Evolutionary conservation across 441 rosid species (phyloP).

Genomic region (Brassica balearica): DNA sequence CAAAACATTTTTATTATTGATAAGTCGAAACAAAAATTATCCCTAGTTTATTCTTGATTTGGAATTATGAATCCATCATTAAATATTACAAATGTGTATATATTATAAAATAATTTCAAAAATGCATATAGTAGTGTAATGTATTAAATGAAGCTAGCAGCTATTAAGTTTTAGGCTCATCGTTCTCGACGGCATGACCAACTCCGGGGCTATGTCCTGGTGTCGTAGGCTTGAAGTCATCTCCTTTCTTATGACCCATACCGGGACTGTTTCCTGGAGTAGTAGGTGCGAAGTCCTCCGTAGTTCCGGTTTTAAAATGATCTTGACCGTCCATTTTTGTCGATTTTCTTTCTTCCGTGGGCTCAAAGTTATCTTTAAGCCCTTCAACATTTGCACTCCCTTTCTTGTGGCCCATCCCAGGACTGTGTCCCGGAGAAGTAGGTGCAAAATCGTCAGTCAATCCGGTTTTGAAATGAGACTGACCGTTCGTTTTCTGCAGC

Average conservation of each 20-base stretch:
- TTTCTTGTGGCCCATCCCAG: conserved; percentile 37
- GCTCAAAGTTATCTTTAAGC: conserved; percentile 18
- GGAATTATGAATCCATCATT: conserved; percentile 39
- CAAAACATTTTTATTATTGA: neutral
- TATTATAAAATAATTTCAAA: conserved; percentile 3
- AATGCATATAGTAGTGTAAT: conserved; percentile 5
- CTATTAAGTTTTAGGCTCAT: conserved; percentile 33
- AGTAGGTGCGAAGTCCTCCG: conserved; percentile 38
- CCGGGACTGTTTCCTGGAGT: conserved; percentile 40
- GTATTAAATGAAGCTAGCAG: conserved; percentile 30
- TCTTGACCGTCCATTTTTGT: conserved; percentile 9
- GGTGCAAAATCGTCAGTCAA: conserved; percentile 31
- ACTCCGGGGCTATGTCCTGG: conserved; percentile 88
- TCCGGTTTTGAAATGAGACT: conserved; percentile 27
- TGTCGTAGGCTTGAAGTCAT: conserved; percentile 49
- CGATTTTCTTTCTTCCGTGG: conserved; percentile 50
- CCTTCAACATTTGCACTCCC: conserved; percentile 8
- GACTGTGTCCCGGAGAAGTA: conserved; percentile 40
- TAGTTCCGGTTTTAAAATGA: conserved; percentile 20
- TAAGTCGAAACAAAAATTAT: neutral
- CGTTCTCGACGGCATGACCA: conserved; percentile 53
- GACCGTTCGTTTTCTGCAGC: conserved; percentile 5
- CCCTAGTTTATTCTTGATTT: conserved; percentile 36
- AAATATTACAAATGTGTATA: conserved; percentile 25
- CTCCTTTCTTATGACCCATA: conserved; percentile 43